phyloP scores from a whole-genome alignment of 139 green algal genomes.

The Desmodesmus armatus region DNA sequence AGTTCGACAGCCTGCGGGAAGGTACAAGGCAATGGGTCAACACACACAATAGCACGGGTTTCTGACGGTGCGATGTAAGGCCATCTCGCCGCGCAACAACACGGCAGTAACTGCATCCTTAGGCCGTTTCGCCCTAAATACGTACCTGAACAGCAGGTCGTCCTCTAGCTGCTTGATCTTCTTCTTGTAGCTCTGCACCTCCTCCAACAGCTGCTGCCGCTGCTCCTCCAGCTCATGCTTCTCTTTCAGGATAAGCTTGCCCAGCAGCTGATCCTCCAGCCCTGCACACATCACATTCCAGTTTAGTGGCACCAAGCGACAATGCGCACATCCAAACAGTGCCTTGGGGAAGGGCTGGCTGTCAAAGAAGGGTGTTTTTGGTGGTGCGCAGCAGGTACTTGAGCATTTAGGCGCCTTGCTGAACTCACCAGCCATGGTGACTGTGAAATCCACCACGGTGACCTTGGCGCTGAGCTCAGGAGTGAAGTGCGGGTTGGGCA shows the following conservation, averaged over 20 bases:
- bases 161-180: slow-evolving; percentile 97
- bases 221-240: slow-evolving; percentile 96
- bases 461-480: slow-evolving; percentile 93
- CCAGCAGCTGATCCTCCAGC: slow-evolving; percentile 97
- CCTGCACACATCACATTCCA: slow-evolving; percentile 36
- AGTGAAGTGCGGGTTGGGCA: slow-evolving; percentile 94
- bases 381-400: not conserved
- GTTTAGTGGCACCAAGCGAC: not conserved
- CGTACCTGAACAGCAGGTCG: slow-evolving; percentile 86
- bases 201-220: slow-evolving; percentile 87
- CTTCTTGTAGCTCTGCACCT: slow-evolving; percentile 93
- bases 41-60: not conserved
- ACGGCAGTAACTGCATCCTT: too few relatives aligned
- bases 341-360: not conserved
- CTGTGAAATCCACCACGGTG: slow-evolving; percentile 97
- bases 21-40: not conserved
- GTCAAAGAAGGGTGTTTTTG: too few relatives aligned
- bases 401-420: not conserved
- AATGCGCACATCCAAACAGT: not conserved
- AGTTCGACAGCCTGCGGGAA: slow-evolving; percentile 60
- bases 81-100: too few relatives aligned
- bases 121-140: too few relatives aligned
- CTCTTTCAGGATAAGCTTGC: slow-evolving; percentile 95
- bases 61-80: not conserved
- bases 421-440: slow-evolving; percentile 81